phyloP scores from a whole-genome alignment of 495 filamentous ascomycete species.

The Daldinia childiae region DNA sequence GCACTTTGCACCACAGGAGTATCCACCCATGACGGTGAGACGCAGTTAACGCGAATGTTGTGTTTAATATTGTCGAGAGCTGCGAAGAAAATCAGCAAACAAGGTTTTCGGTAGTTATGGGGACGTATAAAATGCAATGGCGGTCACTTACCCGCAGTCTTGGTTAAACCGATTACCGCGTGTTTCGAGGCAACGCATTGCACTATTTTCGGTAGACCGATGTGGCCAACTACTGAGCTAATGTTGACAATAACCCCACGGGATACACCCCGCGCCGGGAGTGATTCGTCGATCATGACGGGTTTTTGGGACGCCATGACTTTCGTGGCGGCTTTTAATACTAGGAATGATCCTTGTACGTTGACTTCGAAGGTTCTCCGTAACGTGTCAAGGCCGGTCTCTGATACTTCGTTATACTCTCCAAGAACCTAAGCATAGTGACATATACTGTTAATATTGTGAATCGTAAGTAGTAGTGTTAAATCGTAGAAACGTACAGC shows the following conservation, averaged over 20 bases:
- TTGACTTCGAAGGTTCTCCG: constrained; percentile 9
- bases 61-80: constrained; percentile 1
- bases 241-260: constrained; percentile 10
- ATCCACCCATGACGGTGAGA: constrained; percentile 10
- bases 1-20: not conserved
- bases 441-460: not conserved
- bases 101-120: not conserved
- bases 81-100: not conserved
- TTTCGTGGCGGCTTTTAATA: not conserved
- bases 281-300: not conserved
- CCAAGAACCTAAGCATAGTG: not conserved
- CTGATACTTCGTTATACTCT: not conserved
- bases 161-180: constrained; percentile 7
- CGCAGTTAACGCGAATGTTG: constrained; percentile 12
- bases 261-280: not conserved
- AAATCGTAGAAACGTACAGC: not conserved
- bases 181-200: constrained; percentile 8
- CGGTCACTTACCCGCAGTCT: not conserved
- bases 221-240: not conserved
- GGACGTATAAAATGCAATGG: not conserved
- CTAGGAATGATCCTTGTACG: constrained; percentile 1
- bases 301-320: constrained; percentile 14
- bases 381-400: not conserved
- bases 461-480: not conserved
- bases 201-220: not conserved